Evolutionary conservation across 2,329 filamentous ascomycete genomes (phyloP).

Genomic region (Colletotrichum chrysophilum): DNA sequence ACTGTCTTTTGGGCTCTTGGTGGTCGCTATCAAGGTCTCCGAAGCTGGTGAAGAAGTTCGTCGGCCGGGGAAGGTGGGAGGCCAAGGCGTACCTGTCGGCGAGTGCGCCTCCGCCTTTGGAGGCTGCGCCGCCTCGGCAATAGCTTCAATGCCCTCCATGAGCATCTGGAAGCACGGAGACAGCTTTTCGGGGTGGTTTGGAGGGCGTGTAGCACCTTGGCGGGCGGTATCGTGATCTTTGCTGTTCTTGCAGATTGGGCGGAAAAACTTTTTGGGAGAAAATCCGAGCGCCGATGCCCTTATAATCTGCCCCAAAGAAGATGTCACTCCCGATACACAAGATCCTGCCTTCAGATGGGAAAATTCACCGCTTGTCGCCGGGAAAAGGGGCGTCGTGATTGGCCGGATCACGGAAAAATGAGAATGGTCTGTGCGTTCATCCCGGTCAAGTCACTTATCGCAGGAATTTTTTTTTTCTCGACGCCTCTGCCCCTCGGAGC

Average conservation of each 20-base stretch:
- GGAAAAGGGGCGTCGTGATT: background rate
- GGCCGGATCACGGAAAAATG: background rate
- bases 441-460: constrained; percentile 12
- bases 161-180: constrained; percentile 18
- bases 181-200: background rate
- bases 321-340: constrained; percentile 44
- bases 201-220: constrained; percentile 8
- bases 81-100: constrained; percentile 37
- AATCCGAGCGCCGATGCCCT: constrained; percentile 37
- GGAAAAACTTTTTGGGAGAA: constrained; percentile 49
- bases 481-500: background rate
- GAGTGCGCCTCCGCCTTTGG: constrained; percentile 37
- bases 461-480: constrained; percentile 7
- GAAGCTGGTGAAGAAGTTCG: constrained; percentile 16
- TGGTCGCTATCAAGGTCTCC: constrained; percentile 3
- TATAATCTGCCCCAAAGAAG: constrained; percentile 45
- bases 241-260: constrained; percentile 28
- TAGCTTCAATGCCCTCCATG: constrained; percentile 35
- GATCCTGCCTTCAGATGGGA: constrained; percentile 35
- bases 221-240: constrained; percentile 2
- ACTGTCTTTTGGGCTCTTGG: background rate
- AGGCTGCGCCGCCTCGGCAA: constrained; percentile 46
- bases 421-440: background rate
- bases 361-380: constrained; percentile 24
- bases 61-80: background rate